Percentiles rank a stretch among this genome's conserved stretches.
These are phyloP conservation scores for Rhododendron griersonianum DNA, from an alignment of 148 eudicot genomes.

Conservation along the genomic window DNA sequence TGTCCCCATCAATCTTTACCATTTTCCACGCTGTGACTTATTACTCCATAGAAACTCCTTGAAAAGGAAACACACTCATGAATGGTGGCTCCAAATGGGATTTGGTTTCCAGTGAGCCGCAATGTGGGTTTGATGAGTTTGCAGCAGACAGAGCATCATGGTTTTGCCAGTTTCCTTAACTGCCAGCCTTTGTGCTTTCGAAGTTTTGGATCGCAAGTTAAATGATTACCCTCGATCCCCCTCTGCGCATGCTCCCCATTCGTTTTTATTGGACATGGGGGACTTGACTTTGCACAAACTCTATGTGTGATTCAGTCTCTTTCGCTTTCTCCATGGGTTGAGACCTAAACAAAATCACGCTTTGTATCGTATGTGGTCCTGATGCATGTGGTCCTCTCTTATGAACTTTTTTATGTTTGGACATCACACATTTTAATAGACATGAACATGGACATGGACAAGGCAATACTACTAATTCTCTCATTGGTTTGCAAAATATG, in stretches of 20 bases:
- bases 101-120: background rate
- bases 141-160: background rate
- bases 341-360: background rate
- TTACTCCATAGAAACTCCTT: background rate
- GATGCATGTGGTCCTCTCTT: background rate
- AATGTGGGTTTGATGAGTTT: background rate
- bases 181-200: slow-evolving; percentile 4
- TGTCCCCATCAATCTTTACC: background rate
- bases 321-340: background rate
- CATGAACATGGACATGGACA: too few species aligned
- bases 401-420: too few species aligned
- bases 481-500: background rate
- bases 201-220: background rate
- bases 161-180: background rate
- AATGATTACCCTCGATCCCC: slow-evolving; percentile 1
- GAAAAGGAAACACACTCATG: background rate
- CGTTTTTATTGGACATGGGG: background rate
- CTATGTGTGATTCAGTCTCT: background rate
- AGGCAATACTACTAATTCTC: background rate
- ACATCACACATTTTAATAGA: too few species aligned
- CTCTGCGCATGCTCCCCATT: slow-evolving; percentile 3
- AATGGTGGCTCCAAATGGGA: background rate
- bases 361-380: too few species aligned
- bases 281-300: background rate
- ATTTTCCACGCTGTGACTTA: background rate